Evolutionary conservation across 768 basidiomycete species (phyloP), one percentile per base, ranked within the genome.

Genomic region (Holtermannia corniformis): DNA sequence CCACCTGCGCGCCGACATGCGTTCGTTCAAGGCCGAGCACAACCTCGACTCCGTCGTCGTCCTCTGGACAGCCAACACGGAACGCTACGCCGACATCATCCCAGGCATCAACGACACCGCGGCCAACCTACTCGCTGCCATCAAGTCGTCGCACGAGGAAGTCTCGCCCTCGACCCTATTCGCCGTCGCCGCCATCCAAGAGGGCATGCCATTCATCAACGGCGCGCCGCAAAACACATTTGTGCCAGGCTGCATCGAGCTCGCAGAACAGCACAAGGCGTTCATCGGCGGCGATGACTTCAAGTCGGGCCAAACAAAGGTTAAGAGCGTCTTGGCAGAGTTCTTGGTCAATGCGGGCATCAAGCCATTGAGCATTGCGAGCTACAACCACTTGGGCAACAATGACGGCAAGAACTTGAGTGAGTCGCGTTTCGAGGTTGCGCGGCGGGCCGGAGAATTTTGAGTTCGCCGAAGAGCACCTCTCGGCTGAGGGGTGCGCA

Each of bases 141-240:
- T 99, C 77, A 80, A 85, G 73, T 56, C 69, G 4, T 91, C 88
- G 13, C 92, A 97, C 77, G 77, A 80, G 19, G 93, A 97, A 72
- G 84, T 97, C n/a, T 90, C 92, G 5, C 93, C 93, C 3, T 93
- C 90, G 47, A 93, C 91, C 44, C 71, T 97, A 61, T 97, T 96
- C 68, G 93, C 93, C 19, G 85, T 96, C 55, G 93, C 92, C 7
- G 79, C 90, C 25, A 93, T 97, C 71, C 84, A 96, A 62, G 93
- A 97, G 74, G 85, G 85, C 52, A 82, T 85, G 68, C 90, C 93
- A 19, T 99, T 92, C 78, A 81, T 97, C 68, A 96, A 96, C 68
- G 93, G 93, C 47, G 91, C 93, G 10, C 93, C 93, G 4, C 92
- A 97, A 79, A 99, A 99, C 80, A 95, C 93, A 3, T 96, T 96